Percentiles rank a stretch among this genome's conserved stretches.
These are phyloP conservation scores for Nannochloris sp. DNA, from an alignment of 139 green algal genomes.

Conservation along the genomic window DNA sequence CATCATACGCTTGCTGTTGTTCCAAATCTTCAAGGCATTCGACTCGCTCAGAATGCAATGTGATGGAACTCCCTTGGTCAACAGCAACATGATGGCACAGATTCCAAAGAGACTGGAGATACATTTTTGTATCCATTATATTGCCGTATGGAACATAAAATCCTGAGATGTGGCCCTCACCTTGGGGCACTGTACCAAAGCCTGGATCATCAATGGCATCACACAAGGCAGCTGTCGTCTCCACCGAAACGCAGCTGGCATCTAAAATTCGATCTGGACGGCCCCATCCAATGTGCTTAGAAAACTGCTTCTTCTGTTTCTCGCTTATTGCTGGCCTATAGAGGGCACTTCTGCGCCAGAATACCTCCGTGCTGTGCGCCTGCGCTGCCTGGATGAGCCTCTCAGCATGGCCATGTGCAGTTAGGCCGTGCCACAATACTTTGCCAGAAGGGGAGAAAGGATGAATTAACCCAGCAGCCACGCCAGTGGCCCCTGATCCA, in stretches of 20 bases:
- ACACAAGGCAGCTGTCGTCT: no score
- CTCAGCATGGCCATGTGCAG: slow-evolving; percentile 35
- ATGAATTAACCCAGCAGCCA: slow-evolving; percentile 84
- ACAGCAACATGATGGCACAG: slow-evolving; percentile 31
- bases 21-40: slow-evolving; percentile 23
- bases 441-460: slow-evolving; percentile 69
- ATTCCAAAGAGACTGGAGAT: slow-evolving; percentile 54
- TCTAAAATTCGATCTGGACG: no score
- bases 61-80: slow-evolving; percentile 6
- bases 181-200: no score
- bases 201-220: no score
- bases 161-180: neutral
- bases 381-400: slow-evolving; percentile 38
- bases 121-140: slow-evolving; percentile 35
- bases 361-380: neutral
- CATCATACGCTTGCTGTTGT: slow-evolving; percentile 27
- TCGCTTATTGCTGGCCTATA: slow-evolving; percentile 26
- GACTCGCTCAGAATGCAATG: slow-evolving; percentile 24
- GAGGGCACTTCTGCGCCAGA: slow-evolving; percentile 38
- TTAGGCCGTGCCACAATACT: slow-evolving; percentile 44
- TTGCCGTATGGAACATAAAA: neutral
- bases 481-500: slow-evolving; percentile 62
- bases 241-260: no score
- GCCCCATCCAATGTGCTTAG: no score
- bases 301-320: slow-evolving; percentile 43